Conservation (phyloP, 139 green algal species). For the Tetradesmus lagerheimii region DNA sequence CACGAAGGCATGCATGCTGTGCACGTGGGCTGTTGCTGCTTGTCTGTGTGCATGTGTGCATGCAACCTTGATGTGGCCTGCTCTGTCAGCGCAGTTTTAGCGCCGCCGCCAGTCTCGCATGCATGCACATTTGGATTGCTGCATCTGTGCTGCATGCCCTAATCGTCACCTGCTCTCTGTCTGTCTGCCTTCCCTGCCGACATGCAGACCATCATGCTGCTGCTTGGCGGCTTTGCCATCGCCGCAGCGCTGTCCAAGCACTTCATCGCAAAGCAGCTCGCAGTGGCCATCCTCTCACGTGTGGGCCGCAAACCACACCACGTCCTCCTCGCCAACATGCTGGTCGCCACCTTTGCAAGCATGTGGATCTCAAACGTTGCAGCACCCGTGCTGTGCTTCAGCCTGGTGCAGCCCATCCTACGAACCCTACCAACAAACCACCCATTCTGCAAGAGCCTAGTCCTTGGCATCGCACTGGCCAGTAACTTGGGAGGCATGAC, state of each 20-base stretch:
- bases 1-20: too few species aligned
- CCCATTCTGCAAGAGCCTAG: constrained; percentile 68
- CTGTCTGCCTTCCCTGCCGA: background rate
- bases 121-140: too few species aligned
- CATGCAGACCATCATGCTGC: constrained; percentile 79
- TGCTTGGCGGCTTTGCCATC: constrained; percentile 84
- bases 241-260: constrained; percentile 81
- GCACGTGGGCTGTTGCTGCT: background rate
- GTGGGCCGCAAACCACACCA: constrained; percentile 63
- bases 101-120: too few species aligned
- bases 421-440: constrained; percentile 66
- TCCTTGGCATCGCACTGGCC: constrained; percentile 83
- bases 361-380: constrained; percentile 88
- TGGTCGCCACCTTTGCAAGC: constrained; percentile 73
- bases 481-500: constrained; percentile 85
- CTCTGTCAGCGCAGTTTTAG: too few species aligned
- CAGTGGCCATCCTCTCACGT: constrained; percentile 62
- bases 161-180: background rate
- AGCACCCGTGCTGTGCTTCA: constrained; percentile 82
- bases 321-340: constrained; percentile 80
- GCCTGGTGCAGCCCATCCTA: constrained; percentile 59
- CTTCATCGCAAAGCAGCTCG: constrained; percentile 77
- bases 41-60: background rate
- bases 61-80: background rate
- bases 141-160: too few species aligned